Conservation (phyloP, 2,329 filamentous ascomycete genomes). For the Cytospora paraplurivora region DNA sequence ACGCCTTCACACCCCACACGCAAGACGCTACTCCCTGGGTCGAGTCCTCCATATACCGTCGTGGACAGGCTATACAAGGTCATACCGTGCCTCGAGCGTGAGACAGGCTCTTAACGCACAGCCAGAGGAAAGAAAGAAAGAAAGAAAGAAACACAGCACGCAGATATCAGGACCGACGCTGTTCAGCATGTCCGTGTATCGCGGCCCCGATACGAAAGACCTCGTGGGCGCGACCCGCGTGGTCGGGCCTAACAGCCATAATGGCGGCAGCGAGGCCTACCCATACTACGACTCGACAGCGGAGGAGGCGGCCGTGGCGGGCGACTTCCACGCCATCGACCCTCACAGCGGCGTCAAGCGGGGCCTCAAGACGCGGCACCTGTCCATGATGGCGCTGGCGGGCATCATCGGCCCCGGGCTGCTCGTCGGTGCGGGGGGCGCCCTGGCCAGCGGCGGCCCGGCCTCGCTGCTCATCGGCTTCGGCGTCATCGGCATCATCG, state of each 20-base stretch:
- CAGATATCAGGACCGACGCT: neutral
- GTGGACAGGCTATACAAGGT: too few relatives aligned
- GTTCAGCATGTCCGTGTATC: constrained; percentile 16
- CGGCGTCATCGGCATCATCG: constrained; percentile 69
- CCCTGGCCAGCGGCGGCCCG: constrained; percentile 68
- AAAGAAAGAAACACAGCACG: too few relatives aligned
- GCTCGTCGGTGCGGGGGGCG: constrained; percentile 71
- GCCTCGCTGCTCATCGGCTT: constrained; percentile 75
- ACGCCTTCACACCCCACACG: too few relatives aligned
- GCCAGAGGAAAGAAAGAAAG: too few relatives aligned
- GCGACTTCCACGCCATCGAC: constrained; percentile 53
- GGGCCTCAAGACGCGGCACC: constrained; percentile 67
- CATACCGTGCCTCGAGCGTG: too few relatives aligned
- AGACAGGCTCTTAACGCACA: too few relatives aligned
- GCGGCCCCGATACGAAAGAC: constrained; percentile 20
- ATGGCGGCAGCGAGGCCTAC: neutral
- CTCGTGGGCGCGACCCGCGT: neutral
- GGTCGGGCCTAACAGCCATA: constrained; percentile 7
- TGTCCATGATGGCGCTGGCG: constrained; percentile 67
- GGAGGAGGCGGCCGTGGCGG: constrained; percentile 37
- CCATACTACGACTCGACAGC: neutral
- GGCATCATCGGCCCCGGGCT: constrained; percentile 70
- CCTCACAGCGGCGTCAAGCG: constrained; percentile 67
- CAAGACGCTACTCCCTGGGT: too few relatives aligned
- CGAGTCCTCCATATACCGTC: too few relatives aligned